Conservation (phyloP, 2,329 filamentous ascomycete genomes). For the Ampelomyces quisqualis region DNA sequence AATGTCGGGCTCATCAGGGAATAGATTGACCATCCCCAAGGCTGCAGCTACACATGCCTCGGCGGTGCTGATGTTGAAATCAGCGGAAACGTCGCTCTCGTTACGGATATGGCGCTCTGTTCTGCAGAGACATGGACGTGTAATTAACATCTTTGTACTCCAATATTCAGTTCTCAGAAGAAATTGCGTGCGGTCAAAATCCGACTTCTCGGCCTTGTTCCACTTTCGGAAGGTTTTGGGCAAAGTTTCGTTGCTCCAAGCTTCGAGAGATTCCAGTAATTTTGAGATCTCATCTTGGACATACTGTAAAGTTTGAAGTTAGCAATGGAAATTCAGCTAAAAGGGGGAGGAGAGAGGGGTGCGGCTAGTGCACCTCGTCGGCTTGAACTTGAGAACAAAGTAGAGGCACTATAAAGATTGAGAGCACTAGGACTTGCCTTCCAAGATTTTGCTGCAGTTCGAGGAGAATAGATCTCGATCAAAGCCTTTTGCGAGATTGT, state of each 20-base stretch:
- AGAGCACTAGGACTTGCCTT: too few species aligned
- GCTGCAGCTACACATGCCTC: constrained; percentile 40
- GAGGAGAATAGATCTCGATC: constrained; percentile 39
- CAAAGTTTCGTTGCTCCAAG: constrained; percentile 32
- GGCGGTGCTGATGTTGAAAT: constrained; percentile 38
- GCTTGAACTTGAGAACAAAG: too few species aligned
- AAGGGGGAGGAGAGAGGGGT: too few species aligned
- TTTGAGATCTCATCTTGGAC: constrained; percentile 36
- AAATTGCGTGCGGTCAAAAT: constrained; percentile 16
- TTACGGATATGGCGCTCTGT: constrained; percentile 29
- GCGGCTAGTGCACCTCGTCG: too few species aligned
- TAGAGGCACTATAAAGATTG: too few species aligned
- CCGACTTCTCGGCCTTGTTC: background rate
- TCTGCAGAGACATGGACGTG: constrained; percentile 43
- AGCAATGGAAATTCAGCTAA: background rate
- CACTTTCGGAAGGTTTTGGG: background rate
- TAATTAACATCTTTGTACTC: constrained; percentile 40
- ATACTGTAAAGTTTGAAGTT: constrained; percentile 6
- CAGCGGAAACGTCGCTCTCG: constrained; percentile 27
- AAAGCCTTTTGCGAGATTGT: constrained; percentile 39
- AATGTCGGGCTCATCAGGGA: constrained; percentile 34
- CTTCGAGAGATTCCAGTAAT: constrained; percentile 34
- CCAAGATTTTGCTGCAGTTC: constrained; percentile 39
- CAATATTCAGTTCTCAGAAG: constrained; percentile 34
- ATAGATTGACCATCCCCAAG: constrained; percentile 30